Conservation (phyloP, 495 filamentous ascomycete species). For the Lentithecium fluviatile region DNA sequence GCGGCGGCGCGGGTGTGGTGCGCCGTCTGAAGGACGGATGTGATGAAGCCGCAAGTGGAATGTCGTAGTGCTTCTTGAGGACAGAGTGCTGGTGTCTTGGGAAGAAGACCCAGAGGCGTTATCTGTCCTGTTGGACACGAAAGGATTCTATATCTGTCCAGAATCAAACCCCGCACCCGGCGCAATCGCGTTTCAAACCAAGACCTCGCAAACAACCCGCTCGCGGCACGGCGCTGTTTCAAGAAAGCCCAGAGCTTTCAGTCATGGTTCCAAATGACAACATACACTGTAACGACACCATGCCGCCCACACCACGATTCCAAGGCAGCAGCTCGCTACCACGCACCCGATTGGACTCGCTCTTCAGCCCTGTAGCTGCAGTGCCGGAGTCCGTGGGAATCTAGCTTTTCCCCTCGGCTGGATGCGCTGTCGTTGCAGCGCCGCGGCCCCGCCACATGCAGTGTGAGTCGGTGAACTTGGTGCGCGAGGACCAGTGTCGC, state of each 20-base stretch:
- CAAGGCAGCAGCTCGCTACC: slow-evolving; percentile 12
- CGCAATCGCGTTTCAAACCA: no score
- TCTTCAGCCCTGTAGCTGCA: not conserved
- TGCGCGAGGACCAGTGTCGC: not conserved
- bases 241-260: not conserved
- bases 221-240: not conserved
- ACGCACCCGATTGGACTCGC: slow-evolving; percentile 12
- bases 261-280: slow-evolving; percentile 2
- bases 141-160: no score
- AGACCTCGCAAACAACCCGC: not conserved
- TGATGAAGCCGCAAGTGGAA: no score
- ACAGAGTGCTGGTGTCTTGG: no score
- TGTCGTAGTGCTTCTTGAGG: no score
- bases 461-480: slow-evolving; percentile 19
- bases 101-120: no score
- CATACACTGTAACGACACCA: slow-evolving; percentile 10
- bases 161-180: no score
- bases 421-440: slow-evolving; percentile 32
- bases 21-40: no score
- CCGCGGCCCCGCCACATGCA: slow-evolving; percentile 20
- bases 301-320: slow-evolving; percentile 15
- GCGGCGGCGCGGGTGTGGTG: no score
- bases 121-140: not conserved
- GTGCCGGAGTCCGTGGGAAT: slow-evolving; percentile 23
- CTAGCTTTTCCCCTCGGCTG: slow-evolving; percentile 18